Conservation (phyloP, 176 grass and related monocot genomes). For the Triticum aestivum region DNA sequence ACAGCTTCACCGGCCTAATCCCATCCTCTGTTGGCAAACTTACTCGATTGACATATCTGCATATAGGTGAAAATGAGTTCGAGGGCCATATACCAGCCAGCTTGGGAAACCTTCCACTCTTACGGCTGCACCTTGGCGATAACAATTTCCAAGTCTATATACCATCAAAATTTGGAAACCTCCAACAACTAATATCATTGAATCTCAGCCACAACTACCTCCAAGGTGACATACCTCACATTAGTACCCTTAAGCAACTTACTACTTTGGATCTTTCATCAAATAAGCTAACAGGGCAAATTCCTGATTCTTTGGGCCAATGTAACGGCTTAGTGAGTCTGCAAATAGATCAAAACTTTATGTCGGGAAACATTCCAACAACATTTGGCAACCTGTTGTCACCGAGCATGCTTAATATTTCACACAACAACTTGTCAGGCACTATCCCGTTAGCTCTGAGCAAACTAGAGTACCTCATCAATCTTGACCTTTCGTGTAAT, state of each 20-base stretch:
- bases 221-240: constrained; percentile 19
- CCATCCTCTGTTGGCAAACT: constrained; percentile 26
- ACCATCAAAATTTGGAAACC: background rate
- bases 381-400: too few species aligned
- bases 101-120: background rate
- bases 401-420: too few species aligned
- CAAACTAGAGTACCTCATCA: too few species aligned
- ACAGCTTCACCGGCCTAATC: constrained; percentile 34
- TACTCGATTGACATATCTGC: background rate
- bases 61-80: background rate
- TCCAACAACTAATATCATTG: background rate
- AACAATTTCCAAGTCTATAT: background rate
- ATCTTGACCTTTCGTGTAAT: too few species aligned
- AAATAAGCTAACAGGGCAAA: constrained; percentile 15
- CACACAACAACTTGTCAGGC: too few species aligned
- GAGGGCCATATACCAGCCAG: background rate
- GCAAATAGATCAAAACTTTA: too few species aligned
- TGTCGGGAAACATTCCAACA: too few species aligned
- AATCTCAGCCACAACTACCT: constrained; percentile 41
- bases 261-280: background rate
- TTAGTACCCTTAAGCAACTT: constrained; percentile 31
- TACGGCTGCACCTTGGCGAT: background rate
- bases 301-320: constrained; percentile 31
- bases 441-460: too few species aligned
- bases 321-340: background rate